Percentiles rank a stretch among this genome's conserved stretches.
Evolutionary conservation across 169 alveolate genomes (phyloP).

Genomic region (Plasmodium vivax): DNA sequence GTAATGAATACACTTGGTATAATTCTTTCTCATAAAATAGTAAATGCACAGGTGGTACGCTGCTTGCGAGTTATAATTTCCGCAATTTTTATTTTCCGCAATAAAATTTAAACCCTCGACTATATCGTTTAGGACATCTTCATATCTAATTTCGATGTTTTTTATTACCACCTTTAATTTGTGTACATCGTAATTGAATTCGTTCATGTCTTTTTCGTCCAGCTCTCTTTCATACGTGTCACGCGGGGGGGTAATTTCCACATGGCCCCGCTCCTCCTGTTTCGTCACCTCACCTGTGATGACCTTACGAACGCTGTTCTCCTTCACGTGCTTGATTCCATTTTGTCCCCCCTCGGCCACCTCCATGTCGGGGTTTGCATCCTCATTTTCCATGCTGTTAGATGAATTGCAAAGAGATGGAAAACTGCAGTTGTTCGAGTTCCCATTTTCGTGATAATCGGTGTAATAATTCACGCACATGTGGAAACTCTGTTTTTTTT

Average conservation of each 20-base stretch:
- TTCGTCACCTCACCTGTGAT: neutral
- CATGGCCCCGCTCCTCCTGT: neutral
- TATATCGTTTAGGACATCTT: constrained; percentile 69
- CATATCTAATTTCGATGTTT: constrained; percentile 47
- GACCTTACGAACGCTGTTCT: neutral
- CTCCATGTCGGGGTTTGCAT: neutral
- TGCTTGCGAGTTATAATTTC: constrained; percentile 63
- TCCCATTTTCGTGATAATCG: constrained; percentile 26
- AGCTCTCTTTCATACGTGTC: constrained; percentile 12
- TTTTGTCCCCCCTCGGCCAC: neutral
- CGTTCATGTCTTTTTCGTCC: constrained; percentile 12
- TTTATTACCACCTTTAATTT: constrained; percentile 66
- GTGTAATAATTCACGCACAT: constrained; percentile 13
- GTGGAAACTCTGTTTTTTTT: neutral
- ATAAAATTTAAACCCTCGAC: constrained; percentile 57
- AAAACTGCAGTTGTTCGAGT: neutral
- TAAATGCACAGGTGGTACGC: constrained; percentile 64
- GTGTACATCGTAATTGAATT: neutral
- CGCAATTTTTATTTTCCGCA: constrained; percentile 59
- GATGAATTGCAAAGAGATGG: neutral
- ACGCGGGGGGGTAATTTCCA: neutral
- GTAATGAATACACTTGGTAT: constrained; percentile 27
- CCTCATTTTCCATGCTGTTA: neutral
- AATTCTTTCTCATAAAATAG: constrained; percentile 56
- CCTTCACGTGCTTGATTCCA: neutral